phyloP scores from a whole-genome alignment of 2,329 filamentous ascomycete species.

The Alternaria brassicicola region DNA sequence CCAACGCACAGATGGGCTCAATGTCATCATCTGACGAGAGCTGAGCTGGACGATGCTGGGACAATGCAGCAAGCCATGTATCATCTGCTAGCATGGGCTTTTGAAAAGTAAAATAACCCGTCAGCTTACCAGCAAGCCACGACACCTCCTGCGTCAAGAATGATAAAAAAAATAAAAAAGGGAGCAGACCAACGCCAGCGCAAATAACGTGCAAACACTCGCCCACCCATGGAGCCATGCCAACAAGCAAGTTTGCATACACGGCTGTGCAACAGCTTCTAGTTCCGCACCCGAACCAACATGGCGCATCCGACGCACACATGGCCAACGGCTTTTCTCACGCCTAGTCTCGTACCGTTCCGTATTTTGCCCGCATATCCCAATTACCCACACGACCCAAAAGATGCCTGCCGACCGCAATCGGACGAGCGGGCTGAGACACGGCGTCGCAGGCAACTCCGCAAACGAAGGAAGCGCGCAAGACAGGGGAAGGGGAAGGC shows the following conservation, averaged over 20 bases:
- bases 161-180: too few species aligned
- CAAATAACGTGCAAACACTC: background rate
- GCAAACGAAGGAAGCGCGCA: background rate
- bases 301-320: background rate
- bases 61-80: background rate
- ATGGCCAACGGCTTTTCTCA: background rate
- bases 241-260: background rate
- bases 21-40: slow-evolving; percentile 1
- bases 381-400: background rate
- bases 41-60: background rate
- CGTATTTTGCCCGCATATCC: background rate
- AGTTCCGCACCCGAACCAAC: background rate
- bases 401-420: background rate
- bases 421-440: background rate
- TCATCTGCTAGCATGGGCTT: background rate
- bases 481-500: background rate
- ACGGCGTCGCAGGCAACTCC: background rate
- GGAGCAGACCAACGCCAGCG: background rate
- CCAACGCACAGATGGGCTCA: background rate
- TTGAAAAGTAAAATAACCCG: background rate
- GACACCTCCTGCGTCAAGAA: slow-evolving; percentile 1
- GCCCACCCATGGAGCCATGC: background rate
- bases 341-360: background rate
- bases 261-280: background rate
- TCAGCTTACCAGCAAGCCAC: background rate